Percentiles rank a stretch among this genome's conserved stretches.
These are phyloP conservation scores for Myrmaecium sp. DNA, from an alignment of 2,329 filamentous ascomycete species.

Conservation along the genomic window DNA sequence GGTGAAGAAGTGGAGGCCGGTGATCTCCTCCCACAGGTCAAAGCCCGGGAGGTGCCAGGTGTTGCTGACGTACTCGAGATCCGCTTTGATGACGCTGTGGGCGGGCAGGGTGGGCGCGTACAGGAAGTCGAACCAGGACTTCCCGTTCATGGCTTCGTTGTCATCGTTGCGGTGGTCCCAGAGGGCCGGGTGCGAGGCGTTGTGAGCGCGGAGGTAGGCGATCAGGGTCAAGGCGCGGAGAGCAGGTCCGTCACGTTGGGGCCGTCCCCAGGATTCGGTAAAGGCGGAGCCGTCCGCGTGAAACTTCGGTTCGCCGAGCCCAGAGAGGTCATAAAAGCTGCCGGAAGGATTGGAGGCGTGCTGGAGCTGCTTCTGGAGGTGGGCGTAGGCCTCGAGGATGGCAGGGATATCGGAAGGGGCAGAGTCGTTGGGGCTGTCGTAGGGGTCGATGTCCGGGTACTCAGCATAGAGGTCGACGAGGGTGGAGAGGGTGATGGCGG, in stretches of 20 bases:
- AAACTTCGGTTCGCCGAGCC: constrained; percentile 28
- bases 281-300: constrained; percentile 21
- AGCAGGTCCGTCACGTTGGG: constrained; percentile 28
- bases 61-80: constrained; percentile 26
- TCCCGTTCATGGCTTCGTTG: constrained; percentile 46
- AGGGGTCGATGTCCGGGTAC: constrained; percentile 11
- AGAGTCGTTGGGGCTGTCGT: constrained; percentile 9
- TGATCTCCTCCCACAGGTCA: constrained; percentile 30
- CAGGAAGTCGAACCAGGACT: constrained; percentile 16
- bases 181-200: constrained; percentile 20
- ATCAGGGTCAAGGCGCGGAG: constrained; percentile 26
- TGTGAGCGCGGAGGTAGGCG: constrained; percentile 23
- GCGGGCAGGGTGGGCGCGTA: constrained; percentile 21
- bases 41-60: constrained; percentile 28
- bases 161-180: constrained; percentile 46
- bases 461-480: constrained; percentile 23
- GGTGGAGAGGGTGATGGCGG: constrained; percentile 25
- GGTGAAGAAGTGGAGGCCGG: constrained; percentile 25
- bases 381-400: constrained; percentile 17
- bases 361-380: constrained; percentile 19
- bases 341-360: constrained; percentile 23
- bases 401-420: constrained; percentile 12
- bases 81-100: constrained; percentile 25
- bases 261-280: constrained; percentile 23
- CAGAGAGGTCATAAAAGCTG: constrained; percentile 16